phyloP scores from a whole-genome alignment of 1,284 basidiomycete species.

The Vanrija sp. region DNA sequence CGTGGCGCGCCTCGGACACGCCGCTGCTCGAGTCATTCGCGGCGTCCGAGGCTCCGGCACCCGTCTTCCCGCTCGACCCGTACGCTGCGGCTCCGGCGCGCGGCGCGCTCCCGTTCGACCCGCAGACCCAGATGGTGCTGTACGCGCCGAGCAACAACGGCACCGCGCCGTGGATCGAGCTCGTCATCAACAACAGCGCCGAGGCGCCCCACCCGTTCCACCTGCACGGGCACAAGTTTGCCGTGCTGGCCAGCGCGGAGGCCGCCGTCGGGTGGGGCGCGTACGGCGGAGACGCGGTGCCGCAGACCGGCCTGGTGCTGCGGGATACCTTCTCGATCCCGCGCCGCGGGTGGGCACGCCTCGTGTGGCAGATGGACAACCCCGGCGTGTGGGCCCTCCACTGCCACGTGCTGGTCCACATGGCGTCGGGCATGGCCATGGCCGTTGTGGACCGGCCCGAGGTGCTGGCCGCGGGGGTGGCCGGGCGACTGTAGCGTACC shows the following conservation, averaged over 20 bases:
- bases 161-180: background rate
- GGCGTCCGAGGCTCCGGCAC: too few species aligned
- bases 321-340: slow-evolving; percentile 42
- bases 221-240: slow-evolving; percentile 25
- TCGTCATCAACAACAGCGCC: slow-evolving; percentile 41
- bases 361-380: slow-evolving; percentile 20
- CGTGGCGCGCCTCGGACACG: background rate
- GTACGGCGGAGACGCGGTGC: slow-evolving; percentile 25
- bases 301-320: slow-evolving; percentile 36
- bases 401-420: slow-evolving; percentile 22
- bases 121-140: background rate
- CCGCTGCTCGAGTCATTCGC: background rate
- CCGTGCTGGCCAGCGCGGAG: slow-evolving; percentile 25
- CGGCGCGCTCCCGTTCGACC: background rate
- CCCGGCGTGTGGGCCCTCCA: slow-evolving; percentile 20
- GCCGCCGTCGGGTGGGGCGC: background rate
- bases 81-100: too few species aligned
- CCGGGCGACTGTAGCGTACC: too few species aligned
- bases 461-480: background rate
- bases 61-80: too few species aligned
- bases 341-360: slow-evolving; percentile 21
- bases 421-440: slow-evolving; percentile 8
- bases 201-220: slow-evolving; percentile 37
- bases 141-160: background rate
- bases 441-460: background rate